Base-by-base conservation (phyloP, 805 yeast genomes). In the Myxozyma kluyveri region DNA sequence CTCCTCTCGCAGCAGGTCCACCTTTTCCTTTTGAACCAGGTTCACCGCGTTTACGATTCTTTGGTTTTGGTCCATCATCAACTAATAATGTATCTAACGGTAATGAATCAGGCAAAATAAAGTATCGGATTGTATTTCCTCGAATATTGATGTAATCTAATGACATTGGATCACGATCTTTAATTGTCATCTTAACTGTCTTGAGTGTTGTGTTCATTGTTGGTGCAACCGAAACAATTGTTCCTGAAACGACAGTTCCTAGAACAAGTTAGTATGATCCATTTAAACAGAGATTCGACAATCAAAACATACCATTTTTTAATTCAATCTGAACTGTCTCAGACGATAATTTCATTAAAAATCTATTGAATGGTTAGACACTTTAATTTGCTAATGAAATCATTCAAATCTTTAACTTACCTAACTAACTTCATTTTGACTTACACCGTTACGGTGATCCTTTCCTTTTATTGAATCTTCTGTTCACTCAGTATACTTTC, bases 241-340 rank as follows among this genome's bases (percentile, higher is more conserved):
- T 86, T 0, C 98, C 98, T 62, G 86, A 80, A 4, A 91, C 79
- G 3, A 87, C 77, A 3, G 91, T 86, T 9, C 71, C 71, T 67
- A 6, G 18, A 24, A 22, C 5, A 19, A 43, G 40, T 18, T n/a
- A 27, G 9, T 2, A 47, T 49, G 3, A 26, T 29, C 24, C 19
- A 19, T 19, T 17, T n/a, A 14, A 31, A 12, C 14, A 10, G 14
- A 31, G 14, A 23, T 14, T 29, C 3, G 18, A n/a, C 24, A 48
- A 24, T 18, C 33, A 4, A 3, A 12, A 49, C 68, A 19, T 65
- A 36, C 97, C 97, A 69, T 91, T 88, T 68, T 90, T 91, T 64
- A 91, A 74, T 67, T 90, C 98, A 18, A 90, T 86, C 47, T 91
- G 89, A 1, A 91, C 91, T 45, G 88, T 83, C 69, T 89, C 97